Evolutionary conservation across 1,284 basidiomycete species (phyloP), one percentile per base, ranked within the genome.

Genomic region (Ceratobasidium sp.): DNA sequence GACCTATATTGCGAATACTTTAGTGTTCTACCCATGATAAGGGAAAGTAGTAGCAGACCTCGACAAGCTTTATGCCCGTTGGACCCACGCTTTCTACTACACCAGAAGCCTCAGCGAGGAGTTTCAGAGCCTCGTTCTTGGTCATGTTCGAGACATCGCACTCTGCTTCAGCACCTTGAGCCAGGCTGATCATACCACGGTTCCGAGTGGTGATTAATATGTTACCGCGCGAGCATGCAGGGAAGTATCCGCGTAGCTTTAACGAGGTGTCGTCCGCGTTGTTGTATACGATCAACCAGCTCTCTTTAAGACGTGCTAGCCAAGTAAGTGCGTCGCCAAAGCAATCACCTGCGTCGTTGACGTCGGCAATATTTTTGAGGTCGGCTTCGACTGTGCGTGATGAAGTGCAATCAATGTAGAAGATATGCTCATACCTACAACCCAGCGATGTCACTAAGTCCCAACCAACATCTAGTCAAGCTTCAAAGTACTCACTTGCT

Each of bases 161-260:
- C 10, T 33, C n/a, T 1, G 65, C n/a, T 7, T 48, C 15, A 2
- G 44, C 5, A 1, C 44, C 65, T 20, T 17, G 62, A 20, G 74
- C 44, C 13, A 28, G 5, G 23, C 23, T 38, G 15, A 7, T 15
- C 15, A 52, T 33, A 13, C 17, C 17, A 26, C 26, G 56, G 66
- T 52, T 12, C 74, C 65, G 65, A 17, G 65, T 67, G 3, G 65
- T 67, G 23, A 67, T 28, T 6, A 67, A 13, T 23, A 67, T 50
- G 46, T 28, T 50, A 4, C 65, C 65, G 20, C 28, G 44, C 17
- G 44, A 17, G n/a, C 44, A 67, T 28, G 65, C 6, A 23, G 65
- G 65, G 23, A 67, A 67, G 23, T 67, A 67, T 20, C 26, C 44
- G 26, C 26, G 46, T 12, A 67, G 23, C 6, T 52, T 48, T 4